Base-by-base conservation (phyloP, 2,329 filamentous ascomycete genomes). In the Cercospora brassicicola region DNA sequence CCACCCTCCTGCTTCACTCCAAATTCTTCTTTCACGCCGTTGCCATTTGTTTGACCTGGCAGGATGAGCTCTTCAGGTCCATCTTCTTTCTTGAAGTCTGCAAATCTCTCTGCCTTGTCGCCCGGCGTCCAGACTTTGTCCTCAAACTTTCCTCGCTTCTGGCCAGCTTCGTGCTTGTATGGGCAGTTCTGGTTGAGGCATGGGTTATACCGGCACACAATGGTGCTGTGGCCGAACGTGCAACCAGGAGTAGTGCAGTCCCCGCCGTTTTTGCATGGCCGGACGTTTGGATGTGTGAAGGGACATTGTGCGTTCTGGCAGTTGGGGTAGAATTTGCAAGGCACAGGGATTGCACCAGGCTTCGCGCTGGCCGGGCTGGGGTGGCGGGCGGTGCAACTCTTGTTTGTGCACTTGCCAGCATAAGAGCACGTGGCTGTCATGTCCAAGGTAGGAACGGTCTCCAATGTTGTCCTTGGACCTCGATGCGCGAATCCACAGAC, bases 401-500 rank as follows among this genome's bases (percentile, higher is more conserved):
- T 87, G 84, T 98, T 99, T 82, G 95, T 96, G 88, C 95, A 99
- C 8, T 93, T 93, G 2, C 89, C 93, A 20, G 93, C 94, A 75
- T 91, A 98, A 18, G 87, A 87, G 82, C 95, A 99, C 18, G 86
- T 84, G 75, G 96, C 93, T 67, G 85, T 87, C 73, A 94, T 85
- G 78, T 98, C 95, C 67, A 98, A 86, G 2, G 87, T 87, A 30
- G 91, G 91, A 2, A 90, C 90, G 3, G 92, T 91, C 28, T 64
- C 67, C 36, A 59, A 55, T 33, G 94, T 94, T 2, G 91, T 93
- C 11, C 62, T 39, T 1, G 95, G 93, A 15, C 94, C 97, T 81
- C 97, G 94, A 77, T 99, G 95, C 18, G 93, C 95, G 79, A 93
- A 99, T 72, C 90, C 91, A 82, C 95, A 99, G 69, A 96, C 92